Percentiles rank a stretch among this genome's conserved stretches.
phyloP scores from a whole-genome alignment of 2,329 filamentous ascomycete genomes.

The Dothidotthia symphoricarpi region DNA sequence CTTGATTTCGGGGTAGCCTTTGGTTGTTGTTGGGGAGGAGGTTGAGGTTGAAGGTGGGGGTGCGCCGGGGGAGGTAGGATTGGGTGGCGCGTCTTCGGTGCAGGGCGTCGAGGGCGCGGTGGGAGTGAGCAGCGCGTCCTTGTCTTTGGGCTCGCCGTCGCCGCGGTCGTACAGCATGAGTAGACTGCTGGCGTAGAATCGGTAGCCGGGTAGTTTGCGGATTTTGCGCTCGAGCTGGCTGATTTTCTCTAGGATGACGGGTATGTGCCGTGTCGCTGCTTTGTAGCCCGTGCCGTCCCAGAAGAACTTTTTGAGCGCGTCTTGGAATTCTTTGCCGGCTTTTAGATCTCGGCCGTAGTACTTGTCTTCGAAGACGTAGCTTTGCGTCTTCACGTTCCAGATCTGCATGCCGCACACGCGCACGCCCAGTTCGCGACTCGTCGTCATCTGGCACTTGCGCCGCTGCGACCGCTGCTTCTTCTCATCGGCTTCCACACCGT shows the following conservation, averaged over 20 bases:
- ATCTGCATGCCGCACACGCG: slow-evolving; percentile 94
- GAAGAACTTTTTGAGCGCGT: slow-evolving; percentile 82
- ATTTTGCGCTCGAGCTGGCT: slow-evolving; percentile 81
- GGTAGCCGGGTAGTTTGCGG: slow-evolving; percentile 73
- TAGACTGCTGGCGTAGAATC: slow-evolving; percentile 92
- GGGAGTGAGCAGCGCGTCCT: slow-evolving; percentile 11
- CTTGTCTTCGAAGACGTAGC: slow-evolving; percentile 96
- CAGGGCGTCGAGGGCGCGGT: slow-evolving; percentile 16
- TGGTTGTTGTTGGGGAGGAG: slow-evolving; percentile 11
- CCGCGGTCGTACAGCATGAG: slow-evolving; percentile 97
- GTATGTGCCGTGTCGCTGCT: slow-evolving; percentile 83
- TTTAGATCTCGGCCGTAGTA: slow-evolving; percentile 90
- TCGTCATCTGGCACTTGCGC: slow-evolving; percentile 88
- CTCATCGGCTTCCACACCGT: slow-evolving; percentile 84
- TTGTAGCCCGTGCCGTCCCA: slow-evolving; percentile 82
- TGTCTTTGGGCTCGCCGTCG: slow-evolving; percentile 51
- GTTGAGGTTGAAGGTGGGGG: slow-evolving; percentile 1
- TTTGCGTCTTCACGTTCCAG: slow-evolving; percentile 81
- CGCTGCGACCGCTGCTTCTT: slow-evolving; percentile 94
- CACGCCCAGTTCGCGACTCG: slow-evolving; percentile 86
- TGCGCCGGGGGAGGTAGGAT: slow-evolving; percentile 18
- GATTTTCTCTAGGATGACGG: slow-evolving; percentile 80
- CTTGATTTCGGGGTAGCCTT: slow-evolving; percentile 61
- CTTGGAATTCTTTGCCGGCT: slow-evolving; percentile 83
- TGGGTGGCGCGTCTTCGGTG: slow-evolving; percentile 20